Percentiles rank a stretch among this genome's conserved stretches.
Conservation (phyloP, 305 asterid species). For the Coffea humblotiana region DNA sequence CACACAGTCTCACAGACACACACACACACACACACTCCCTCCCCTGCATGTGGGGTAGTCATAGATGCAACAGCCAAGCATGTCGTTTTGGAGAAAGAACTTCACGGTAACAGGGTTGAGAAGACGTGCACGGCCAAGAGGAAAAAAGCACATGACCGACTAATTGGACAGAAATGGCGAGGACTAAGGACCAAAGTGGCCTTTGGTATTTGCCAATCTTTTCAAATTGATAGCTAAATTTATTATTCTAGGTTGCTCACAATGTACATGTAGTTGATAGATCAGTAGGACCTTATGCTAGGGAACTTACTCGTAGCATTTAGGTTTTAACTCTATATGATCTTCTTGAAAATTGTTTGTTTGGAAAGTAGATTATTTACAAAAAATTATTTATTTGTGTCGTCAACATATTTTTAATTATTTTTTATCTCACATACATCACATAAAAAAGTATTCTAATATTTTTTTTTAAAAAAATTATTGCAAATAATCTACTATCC, state of each 20-base stretch:
- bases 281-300: not conserved
- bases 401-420: too few relatives aligned
- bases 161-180: slow-evolving; percentile 4
- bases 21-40: not conserved
- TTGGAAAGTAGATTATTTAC: too few relatives aligned
- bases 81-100: not conserved
- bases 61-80: not conserved
- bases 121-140: slow-evolving; percentile 9
- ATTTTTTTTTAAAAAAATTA: too few relatives aligned
- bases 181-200: not conserved
- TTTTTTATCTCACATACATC: too few relatives aligned
- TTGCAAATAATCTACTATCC: too few relatives aligned
- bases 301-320: not conserved
- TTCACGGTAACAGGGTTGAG: not conserved
- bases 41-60: not conserved
- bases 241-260: not conserved
- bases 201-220: not conserved
- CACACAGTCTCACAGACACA: not conserved
- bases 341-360: not conserved
- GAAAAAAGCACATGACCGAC: slow-evolving; percentile 8
- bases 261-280: not conserved
- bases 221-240: not conserved
- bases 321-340: not conserved
- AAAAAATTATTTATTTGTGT: too few relatives aligned
- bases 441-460: too few relatives aligned